Evolutionary conservation across 2,329 filamentous ascomycete genomes (phyloP), one percentile per base, ranked within the genome.

Genomic region (Xylaria sp.): DNA sequence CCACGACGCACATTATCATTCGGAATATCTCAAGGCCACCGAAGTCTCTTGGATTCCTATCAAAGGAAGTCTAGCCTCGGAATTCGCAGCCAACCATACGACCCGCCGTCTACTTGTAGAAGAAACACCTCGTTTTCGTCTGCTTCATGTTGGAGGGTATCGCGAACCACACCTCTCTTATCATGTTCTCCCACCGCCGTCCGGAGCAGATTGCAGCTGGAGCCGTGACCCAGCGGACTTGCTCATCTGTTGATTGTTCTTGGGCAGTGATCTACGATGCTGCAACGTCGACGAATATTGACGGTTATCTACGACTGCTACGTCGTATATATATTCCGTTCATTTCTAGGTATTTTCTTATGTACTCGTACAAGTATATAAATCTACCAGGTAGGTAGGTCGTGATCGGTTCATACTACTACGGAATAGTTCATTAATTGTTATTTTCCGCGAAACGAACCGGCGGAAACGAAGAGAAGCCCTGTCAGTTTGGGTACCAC

Each of bases 31-130:
- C 11, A n/a, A 16, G n/a, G 11, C n/a, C 13, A 35, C n/a, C 13
- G 5, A 3, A 30, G 3, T 30, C 23, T 30, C 23, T 16, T 16
- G 16, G 16, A 16, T 16, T 1, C 30, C 47, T 52, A 54, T 16
- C 13, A 34, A 42, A 34, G 18, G 4, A 39, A 52, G 39, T 11
- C 34, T 11, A 19, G 23, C 46, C 44, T 52, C 47, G 51, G 54
- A 54, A 60, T 54, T 60, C 13, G 30, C 19, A 57, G 13, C 51
- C 37, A 60, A 54, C 58, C 54, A 47, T 8, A 19, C 16, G n/a
- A 47, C 5, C 47, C 52, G 5, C 44, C 19, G 7, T 48, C 47
- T 19, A 30, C 23, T 30, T 30, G 23, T 30, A 42, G 37, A 42
- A 30, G 51, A 37, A 44, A 54, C 7, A 49, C 4, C 16, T 55